Conservation (phyloP, 2,329 filamentous ascomycete species). For the Grosmannia clavigera region DNA sequence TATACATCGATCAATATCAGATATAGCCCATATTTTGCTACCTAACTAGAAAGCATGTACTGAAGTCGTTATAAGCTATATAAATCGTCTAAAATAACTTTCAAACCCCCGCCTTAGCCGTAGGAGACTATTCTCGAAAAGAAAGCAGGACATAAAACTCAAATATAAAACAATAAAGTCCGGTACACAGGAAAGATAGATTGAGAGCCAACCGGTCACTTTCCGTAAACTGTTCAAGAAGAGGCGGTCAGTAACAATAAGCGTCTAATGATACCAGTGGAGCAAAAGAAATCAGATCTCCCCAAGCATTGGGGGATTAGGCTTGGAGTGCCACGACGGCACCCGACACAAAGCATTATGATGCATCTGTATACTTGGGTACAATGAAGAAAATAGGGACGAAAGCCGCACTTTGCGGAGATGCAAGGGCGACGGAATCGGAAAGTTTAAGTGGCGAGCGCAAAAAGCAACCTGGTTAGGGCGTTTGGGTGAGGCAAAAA, state of each 20-base stretch:
- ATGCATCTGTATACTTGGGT: not conserved
- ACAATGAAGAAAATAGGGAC: not conserved
- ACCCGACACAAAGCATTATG: not conserved
- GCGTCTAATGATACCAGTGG: not conserved
- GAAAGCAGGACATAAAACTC: not conserved
- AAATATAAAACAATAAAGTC: not conserved
- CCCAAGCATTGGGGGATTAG: not conserved
- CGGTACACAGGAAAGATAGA: not conserved
- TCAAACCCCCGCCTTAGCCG: not conserved
- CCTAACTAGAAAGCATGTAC: not conserved
- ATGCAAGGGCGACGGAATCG: not conserved
- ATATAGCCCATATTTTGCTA: too few relatives aligned
- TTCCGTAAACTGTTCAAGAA: conserved; percentile 1
- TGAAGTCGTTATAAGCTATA: not conserved
- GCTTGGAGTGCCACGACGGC: not conserved
- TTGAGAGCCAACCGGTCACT: not conserved
- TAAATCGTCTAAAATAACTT: not conserved
- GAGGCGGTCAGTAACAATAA: conserved; percentile 3
- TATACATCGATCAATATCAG: too few relatives aligned
- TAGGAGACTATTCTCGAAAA: not conserved
- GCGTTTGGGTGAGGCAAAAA: not conserved
- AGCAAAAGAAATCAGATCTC: not conserved
- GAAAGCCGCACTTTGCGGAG: not conserved
- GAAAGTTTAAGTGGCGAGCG: not conserved
- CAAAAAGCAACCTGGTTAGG: not conserved